Conservation (phyloP, 2,329 filamentous ascomycete species). For the Nothophoma quercina region DNA sequence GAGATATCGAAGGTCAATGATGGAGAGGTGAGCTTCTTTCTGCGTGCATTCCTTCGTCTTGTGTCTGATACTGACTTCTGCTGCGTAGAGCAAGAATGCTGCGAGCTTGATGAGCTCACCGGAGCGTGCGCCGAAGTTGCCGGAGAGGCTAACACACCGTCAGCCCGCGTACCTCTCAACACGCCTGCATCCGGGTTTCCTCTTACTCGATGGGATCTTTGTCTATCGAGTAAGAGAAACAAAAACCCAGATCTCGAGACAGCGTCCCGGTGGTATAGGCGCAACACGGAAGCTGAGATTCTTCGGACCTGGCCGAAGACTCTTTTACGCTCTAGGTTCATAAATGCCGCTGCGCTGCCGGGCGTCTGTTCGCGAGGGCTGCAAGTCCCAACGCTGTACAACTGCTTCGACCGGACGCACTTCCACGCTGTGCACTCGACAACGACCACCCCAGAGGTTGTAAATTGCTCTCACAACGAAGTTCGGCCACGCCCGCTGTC, state of each 20-base stretch:
- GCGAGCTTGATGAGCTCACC: constrained; percentile 9
- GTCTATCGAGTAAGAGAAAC: constrained; percentile 47
- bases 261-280: constrained; percentile 24
- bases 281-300: constrained; percentile 14
- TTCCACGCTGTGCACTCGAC: not conserved
- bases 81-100: not conserved
- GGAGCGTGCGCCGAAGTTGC: constrained; percentile 29
- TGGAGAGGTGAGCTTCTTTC: not conserved
- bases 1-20: not conserved
- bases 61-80: not conserved
- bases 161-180: constrained; percentile 38
- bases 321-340: constrained; percentile 8
- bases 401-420: not conserved
- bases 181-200: constrained; percentile 18
- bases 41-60: not conserved
- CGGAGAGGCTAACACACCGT: constrained; percentile 34
- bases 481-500: constrained; percentile 12
- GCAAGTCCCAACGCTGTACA: not conserved
- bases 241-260: constrained; percentile 7
- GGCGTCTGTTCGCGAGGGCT: not conserved
- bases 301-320: constrained; percentile 38
- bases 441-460: not conserved
- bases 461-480: not conserved
- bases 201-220: constrained; percentile 46
- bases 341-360: constrained; percentile 8